Base-by-base conservation (phyloP, 495 filamentous ascomycete genomes). In the Penicillium silybi region DNA sequence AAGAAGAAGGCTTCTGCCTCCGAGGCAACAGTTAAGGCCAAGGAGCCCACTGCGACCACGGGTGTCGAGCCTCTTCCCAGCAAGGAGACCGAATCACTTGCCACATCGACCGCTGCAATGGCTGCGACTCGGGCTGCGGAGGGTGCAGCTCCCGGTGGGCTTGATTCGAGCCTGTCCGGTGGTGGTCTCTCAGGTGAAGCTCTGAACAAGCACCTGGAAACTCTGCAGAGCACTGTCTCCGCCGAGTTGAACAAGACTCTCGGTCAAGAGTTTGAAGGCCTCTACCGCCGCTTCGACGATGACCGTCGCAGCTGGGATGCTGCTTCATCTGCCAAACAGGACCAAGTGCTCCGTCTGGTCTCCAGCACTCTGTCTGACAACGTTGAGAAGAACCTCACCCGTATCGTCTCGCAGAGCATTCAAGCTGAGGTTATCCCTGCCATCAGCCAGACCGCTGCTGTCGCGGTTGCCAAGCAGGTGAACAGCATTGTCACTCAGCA, bases 331-430 rank as follows among this genome's bases (percentile, higher is more conserved):
- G 80, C 83, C n/a, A 85, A 84, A 53, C 86, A 89, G 54, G 85
- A 91, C 48, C 84, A 86, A 50, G 75, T 99, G 27, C 79, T 99
- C 45, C 87, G 89, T 18, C 77, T 96, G 39, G 88, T 99, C 8
- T 93, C 90, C 1, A 84, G 80, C 45, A 92, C 93, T 11, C 76
- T 99, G 17, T 87, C 89, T 17, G 86, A 93, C 41, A 97, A 97
- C 54, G 88, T 95, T 25, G 90, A 97, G 65, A 80, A 85, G 58
- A 86, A 85, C 20, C 77, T 96, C 27, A 72, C 80, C 22, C 80
- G 80, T 23, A 85, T 95, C 49, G 81, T 96, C 45, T 77, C 75
- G 22, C 69, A 73, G 38, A 83, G 81, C 63, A 88, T 92, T 54
- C 76, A 85, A 58, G 69, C 77, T 32, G 75, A 73, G 16, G 85